phyloP scores from a whole-genome alignment of 148 eudicot species.

The Arbutus unedo region DNA sequence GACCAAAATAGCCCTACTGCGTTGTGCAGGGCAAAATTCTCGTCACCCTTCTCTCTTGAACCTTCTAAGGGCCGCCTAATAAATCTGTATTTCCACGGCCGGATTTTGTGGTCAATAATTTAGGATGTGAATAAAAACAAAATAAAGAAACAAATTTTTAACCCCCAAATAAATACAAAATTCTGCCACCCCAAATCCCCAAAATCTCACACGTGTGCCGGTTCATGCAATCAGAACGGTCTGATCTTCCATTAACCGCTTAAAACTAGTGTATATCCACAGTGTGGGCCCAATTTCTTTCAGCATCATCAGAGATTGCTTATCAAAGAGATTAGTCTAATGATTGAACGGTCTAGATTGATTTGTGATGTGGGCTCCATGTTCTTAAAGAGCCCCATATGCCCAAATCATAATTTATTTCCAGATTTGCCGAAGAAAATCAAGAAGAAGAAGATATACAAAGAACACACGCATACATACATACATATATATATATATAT shows the following conservation, averaged over 20 bases:
- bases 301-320: conserved; percentile 4
- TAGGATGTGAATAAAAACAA: no score
- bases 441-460: neutral
- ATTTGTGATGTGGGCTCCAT: conserved; percentile 13
- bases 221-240: neutral
- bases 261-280: neutral
- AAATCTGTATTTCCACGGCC: no score
- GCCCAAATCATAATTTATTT: neutral
- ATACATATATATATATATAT: neutral
- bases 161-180: no score
- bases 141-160: no score
- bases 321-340: neutral
- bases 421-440: neutral
- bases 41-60: no score
- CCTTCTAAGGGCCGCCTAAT: no score
- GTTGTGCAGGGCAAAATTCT: no score
- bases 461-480: neutral
- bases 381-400: neutral
- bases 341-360: conserved; percentile 8
- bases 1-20: no score
- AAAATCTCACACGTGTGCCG: neutral
- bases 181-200: no score
- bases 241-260: neutral
- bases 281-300: neutral
- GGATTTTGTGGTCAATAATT: no score